Base-by-base conservation (phyloP, 139 green algal species). In the Chlorella vulgaris region DNA sequence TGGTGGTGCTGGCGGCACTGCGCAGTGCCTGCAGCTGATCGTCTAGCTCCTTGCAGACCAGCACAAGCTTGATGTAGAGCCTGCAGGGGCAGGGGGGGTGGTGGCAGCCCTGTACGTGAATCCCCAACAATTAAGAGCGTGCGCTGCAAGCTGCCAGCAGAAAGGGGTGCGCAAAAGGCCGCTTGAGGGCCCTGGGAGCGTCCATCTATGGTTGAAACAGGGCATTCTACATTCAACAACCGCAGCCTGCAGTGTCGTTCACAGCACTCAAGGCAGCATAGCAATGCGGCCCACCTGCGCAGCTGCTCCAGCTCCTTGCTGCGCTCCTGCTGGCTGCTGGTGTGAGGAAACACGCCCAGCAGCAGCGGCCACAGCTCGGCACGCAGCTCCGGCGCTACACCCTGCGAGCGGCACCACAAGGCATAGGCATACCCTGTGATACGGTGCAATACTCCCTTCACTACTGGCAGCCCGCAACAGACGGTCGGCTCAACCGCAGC, bases 341-440 rank as follows among this genome's bases (percentile, higher is more conserved):
- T 33, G 3, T 74, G 79, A 0, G 58, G 40, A 74, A 85, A 90
- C 47, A 94, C 79, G 21, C 86, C 86, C 63, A 95, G 84, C 39
- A 95, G 85, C 60, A 90, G 78, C 0, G 91, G 91, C 91, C 91
- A 95, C 35, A 93, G 58, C 68, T 90, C 80, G 2, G 68, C 61
- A 2, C 89, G 78, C 18, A 89, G 53, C 31, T 74, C 74, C 13
- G 88, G 82, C 7, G 86, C 84, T 18, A 92, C 55, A 19, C 91
- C 88, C 85, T 92, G 89, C 43, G 28, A 36, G n/a, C 38, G 40
- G 42, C 18, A n/a, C 15, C 18, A 28, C 31, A 22, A 28, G 69
- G 42, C 29, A 71, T 28, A 40, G 38, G 39, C 6, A 36, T 50
- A 26, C 38, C 22, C 7, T n/a, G 5, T 38, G 10, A 28, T 7